These are phyloP conservation scores for Acrocalymma vagum DNA, from an alignment of 2,329 filamentous ascomycete genomes.

Conservation along the genomic window DNA sequence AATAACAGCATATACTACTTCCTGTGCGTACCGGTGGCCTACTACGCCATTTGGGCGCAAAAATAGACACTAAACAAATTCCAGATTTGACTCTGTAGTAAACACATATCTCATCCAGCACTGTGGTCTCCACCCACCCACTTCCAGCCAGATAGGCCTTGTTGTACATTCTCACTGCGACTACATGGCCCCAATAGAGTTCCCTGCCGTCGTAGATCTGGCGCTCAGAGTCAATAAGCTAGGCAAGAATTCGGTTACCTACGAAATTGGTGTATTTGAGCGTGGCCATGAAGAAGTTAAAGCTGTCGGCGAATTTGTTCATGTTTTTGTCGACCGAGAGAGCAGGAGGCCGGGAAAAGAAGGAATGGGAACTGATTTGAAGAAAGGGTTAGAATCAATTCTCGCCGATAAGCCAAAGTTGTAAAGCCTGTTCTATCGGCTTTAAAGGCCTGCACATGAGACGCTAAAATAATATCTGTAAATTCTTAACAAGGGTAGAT, in stretches of 20 bases:
- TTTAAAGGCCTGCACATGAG: too few species aligned
- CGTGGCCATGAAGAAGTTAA: conserved; percentile 76
- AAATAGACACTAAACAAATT: not conserved
- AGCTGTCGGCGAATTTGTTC: conserved; percentile 85
- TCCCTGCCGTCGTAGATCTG: conserved; percentile 83
- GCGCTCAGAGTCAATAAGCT: conserved; percentile 84
- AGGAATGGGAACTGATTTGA: conserved; percentile 71
- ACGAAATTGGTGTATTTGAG: conserved; percentile 89
- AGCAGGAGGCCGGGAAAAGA: conserved; percentile 71
- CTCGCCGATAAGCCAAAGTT: conserved; percentile 32
- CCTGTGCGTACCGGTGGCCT: conserved; percentile 59
- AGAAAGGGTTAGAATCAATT: conserved; percentile 48
- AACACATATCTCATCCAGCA: conserved; percentile 87
- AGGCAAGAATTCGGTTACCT: conserved; percentile 85
- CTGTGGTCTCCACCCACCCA: conserved; percentile 76
- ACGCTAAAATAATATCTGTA: too few species aligned
- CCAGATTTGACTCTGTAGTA: conserved; percentile 81
- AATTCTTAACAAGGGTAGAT: too few species aligned
- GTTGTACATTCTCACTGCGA: conserved; percentile 87
- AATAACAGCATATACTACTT: conserved; percentile 91
- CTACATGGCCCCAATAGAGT: conserved; percentile 83
- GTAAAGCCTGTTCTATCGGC: conserved; percentile 23
- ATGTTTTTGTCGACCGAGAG: conserved; percentile 84
- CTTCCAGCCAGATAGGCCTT: conserved; percentile 77
- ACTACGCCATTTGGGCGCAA: too few species aligned